phyloP scores from a whole-genome alignment of 2,329 filamentous ascomycete species.

The Fusarium sulawesiense region DNA sequence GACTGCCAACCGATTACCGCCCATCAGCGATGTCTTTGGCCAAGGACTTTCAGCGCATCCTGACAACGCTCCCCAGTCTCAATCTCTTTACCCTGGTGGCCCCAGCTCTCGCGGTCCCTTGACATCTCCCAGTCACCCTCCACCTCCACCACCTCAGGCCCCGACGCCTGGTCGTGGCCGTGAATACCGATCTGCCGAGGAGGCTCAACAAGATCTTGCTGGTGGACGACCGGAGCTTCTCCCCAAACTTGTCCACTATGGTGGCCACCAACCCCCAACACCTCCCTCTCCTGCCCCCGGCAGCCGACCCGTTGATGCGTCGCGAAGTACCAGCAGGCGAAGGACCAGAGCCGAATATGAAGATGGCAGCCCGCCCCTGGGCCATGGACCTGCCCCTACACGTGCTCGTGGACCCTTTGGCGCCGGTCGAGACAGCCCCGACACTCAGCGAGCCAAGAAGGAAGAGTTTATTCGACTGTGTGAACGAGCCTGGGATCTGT shows the following conservation, averaged over 20 bases:
- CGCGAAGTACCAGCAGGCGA: conserved; percentile 74
- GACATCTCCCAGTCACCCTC: conserved; percentile 81
- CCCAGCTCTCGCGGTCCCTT: conserved; percentile 74
- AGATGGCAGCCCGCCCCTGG: conserved; percentile 88
- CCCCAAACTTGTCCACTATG: conserved; percentile 95
- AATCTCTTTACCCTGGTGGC: conserved; percentile 68
- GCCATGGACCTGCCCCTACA: conserved; percentile 73
- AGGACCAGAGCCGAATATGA: conserved; percentile 92
- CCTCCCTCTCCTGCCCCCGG: conserved; percentile 81
- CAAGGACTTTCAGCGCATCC: conserved; percentile 76
- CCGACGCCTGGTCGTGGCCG: conserved; percentile 74
- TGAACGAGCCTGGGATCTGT: conserved; percentile 93
- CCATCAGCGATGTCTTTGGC: conserved; percentile 94
- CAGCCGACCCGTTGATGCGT: conserved; percentile 59
- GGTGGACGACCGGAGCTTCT: conserved; percentile 93
- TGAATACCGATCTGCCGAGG: conserved; percentile 95
- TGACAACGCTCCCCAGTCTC: conserved; percentile 58
- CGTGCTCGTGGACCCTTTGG: conserved; percentile 76
- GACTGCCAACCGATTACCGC: conserved; percentile 90
- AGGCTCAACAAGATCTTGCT: conserved; percentile 89
- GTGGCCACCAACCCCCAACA: conserved; percentile 91
- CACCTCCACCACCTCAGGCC: conserved; percentile 55
- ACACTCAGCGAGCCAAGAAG: conserved; percentile 85
- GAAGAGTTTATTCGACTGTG: conserved; percentile 92
- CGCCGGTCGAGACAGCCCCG: conserved; percentile 83